These are phyloP conservation scores for Lomentospora prolificans DNA, from an alignment of 2,329 filamentous ascomycete genomes.

Conservation along the genomic window DNA sequence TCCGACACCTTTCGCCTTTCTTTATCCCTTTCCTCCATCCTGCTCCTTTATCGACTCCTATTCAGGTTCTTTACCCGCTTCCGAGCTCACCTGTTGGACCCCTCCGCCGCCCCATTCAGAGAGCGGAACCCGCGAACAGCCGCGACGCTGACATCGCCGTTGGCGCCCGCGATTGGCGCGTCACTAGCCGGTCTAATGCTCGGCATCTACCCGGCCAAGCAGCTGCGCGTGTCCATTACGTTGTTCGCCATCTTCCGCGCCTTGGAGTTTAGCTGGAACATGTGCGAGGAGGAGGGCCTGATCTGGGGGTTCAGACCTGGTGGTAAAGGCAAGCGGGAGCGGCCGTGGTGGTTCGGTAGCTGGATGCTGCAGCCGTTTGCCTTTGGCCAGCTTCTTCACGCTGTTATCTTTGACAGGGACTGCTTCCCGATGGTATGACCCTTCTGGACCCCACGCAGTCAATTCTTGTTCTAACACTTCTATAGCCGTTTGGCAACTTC, in stretches of 20 bases:
- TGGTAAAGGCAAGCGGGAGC: slow-evolving; percentile 45
- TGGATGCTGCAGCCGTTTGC: slow-evolving; percentile 73
- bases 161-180: slow-evolving; percentile 84
- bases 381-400: slow-evolving; percentile 66
- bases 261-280: slow-evolving; percentile 79
- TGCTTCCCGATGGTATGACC: slow-evolving; percentile 51
- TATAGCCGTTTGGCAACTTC: slow-evolving; percentile 30
- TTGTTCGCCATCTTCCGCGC: slow-evolving; percentile 76
- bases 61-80: slow-evolving; percentile 82
- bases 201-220: slow-evolving; percentile 57
- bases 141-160: slow-evolving; percentile 65
- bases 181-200: slow-evolving; percentile 77
- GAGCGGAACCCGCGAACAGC: slow-evolving; percentile 71
- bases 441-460: not conserved
- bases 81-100: slow-evolving; percentile 65
- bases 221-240: slow-evolving; percentile 66
- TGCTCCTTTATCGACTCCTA: slow-evolving; percentile 80
- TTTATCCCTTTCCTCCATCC: slow-evolving; percentile 71
- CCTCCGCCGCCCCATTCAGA: slow-evolving; percentile 73
- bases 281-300: slow-evolving; percentile 63
- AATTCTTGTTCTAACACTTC: slow-evolving; percentile 11
- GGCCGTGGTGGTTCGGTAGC: slow-evolving; percentile 76
- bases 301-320: slow-evolving; percentile 45
- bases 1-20: slow-evolving; percentile 69
- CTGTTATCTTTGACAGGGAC: slow-evolving; percentile 67